Evolutionary conservation across 208 protist species (phyloP), one percentile per base, ranked within the genome.

Genomic region (Trypanosoma theileri): DNA sequence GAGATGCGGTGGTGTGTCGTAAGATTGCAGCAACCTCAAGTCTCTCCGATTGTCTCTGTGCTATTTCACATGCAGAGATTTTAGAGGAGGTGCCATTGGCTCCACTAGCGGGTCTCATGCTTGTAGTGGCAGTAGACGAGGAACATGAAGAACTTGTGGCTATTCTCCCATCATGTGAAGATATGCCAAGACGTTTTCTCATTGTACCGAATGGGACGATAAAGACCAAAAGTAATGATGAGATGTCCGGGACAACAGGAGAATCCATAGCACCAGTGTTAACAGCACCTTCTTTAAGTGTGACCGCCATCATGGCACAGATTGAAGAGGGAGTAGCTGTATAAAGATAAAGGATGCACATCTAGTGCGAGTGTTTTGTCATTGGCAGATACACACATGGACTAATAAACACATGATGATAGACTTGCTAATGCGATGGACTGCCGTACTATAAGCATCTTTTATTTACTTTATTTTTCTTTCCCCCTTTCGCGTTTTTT

Each of bases 11-110:
- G 22, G 16, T n/a, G 50, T 81, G 77, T 62, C 17, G 24, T 19
- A 73, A 76, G 26, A 78, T 85, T 48, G 56, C 44, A 54, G 71
- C 78, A 7, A 69, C 71, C 21, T 42, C 52, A 21, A 56, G 59
- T 41, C 59, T 73, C 53, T 48, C 41, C 31, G 42, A 73, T 44
- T 78, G 84, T n/a, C 69, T 95, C 17, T 93, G 86, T 57, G 85
- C 81, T 4, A 68, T 95, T 3, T 95, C 89, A 2, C 87, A 95
- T 59, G 89, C 87, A 4, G 85, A 85, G 64, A 45, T 91, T 17
- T 50, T 85, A 7, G 89, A 92, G 53, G 89, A 95, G 74, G 87
- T 86, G 21, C 82, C 87, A 21, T 61, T 93, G 16, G 89, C 89
- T 3, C 85, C 85, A 0, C 71, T 89, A n/a, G 83, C 84, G 21